Conservation (phyloP, 2,329 filamentous ascomycete species). For the Epichloe gansuensis region DNA sequence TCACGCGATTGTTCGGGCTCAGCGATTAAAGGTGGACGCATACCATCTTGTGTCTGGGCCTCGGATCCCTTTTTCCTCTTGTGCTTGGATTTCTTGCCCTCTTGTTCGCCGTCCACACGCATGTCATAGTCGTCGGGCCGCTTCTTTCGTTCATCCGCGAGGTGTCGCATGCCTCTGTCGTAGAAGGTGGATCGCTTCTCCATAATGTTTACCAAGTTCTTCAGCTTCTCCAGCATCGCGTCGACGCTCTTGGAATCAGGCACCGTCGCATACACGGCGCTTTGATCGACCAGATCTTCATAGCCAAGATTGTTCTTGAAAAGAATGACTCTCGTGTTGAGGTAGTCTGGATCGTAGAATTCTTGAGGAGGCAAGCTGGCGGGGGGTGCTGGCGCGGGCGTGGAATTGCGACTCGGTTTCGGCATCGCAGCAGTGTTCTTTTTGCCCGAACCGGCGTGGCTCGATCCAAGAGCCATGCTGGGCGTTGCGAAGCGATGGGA, state of each 20-base stretch:
- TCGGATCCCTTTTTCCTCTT: constrained; percentile 69
- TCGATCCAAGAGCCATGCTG: constrained; percentile 43
- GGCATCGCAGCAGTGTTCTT: constrained; percentile 48
- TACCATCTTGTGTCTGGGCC: constrained; percentile 25
- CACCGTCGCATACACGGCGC: constrained; percentile 41
- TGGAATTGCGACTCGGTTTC: constrained; percentile 67
- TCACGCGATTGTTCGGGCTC: background rate
- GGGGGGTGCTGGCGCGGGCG: constrained; percentile 39
- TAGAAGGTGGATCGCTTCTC: constrained; percentile 55
- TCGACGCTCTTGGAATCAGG: constrained; percentile 53
- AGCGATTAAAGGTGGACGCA: background rate
- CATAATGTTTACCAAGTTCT: constrained; percentile 51
- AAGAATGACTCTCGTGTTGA: constrained; percentile 48
- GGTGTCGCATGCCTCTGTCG: constrained; percentile 59
- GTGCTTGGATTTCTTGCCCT: constrained; percentile 49
- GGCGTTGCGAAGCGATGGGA: constrained; percentile 2
- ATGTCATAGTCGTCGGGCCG: constrained; percentile 41
- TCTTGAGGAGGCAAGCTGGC: constrained; percentile 42
- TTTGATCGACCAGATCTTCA: constrained; percentile 57
- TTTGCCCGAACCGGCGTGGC: constrained; percentile 52
- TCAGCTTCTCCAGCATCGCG: constrained; percentile 49
- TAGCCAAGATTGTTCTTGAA: constrained; percentile 45
- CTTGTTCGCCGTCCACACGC: constrained; percentile 35
- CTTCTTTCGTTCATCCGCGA: constrained; percentile 53
- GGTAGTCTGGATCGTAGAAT: constrained; percentile 48